Percentiles rank a stretch among this genome's conserved stretches.
Evolutionary conservation across 1,139 yeast species (phyloP).

Genomic region (Komagataea norvegica): DNA sequence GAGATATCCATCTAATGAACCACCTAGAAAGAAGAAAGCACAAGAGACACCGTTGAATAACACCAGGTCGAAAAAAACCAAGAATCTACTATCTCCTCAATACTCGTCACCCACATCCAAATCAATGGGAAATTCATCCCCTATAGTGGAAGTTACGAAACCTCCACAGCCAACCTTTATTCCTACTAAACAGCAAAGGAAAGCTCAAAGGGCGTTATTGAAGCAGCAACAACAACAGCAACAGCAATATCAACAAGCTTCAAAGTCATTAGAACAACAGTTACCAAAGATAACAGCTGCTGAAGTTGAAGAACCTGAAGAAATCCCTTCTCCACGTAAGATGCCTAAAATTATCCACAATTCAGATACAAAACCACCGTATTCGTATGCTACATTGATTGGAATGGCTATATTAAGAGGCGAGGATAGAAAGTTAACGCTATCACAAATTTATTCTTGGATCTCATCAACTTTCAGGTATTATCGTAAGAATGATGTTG

Average conservation of each 20-base stretch:
- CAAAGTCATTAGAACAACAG: conserved; percentile 3
- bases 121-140: conserved; percentile 4
- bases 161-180: conserved; percentile 26
- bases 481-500: conserved; percentile 81
- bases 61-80: conserved; percentile 18
- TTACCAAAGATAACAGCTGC: conserved; percentile 1
- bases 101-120: conserved; percentile 24
- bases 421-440: conserved; percentile 71
- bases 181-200: conserved; percentile 13
- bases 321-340: conserved; percentile 21
- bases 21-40: conserved; percentile 13
- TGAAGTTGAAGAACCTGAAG: conserved; percentile 12
- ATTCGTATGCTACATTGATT: conserved; percentile 87
- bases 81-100: conserved; percentile 25
- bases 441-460: conserved; percentile 92
- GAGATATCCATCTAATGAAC: conserved; percentile 12
- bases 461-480: conserved; percentile 81
- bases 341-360: conserved; percentile 26
- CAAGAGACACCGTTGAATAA: conserved; percentile 23
- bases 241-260: conserved; percentile 9
- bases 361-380: conserved; percentile 67
- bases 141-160: conserved; percentile 15
- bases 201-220: conserved; percentile 6
- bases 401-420: conserved; percentile 92
- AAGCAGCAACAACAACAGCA: conserved; percentile 8